Evolutionary conservation across 2,329 filamentous ascomycete species (phyloP), one percentile per base, ranked within the genome.

Genomic region (Sporothrix globosa): DNA sequence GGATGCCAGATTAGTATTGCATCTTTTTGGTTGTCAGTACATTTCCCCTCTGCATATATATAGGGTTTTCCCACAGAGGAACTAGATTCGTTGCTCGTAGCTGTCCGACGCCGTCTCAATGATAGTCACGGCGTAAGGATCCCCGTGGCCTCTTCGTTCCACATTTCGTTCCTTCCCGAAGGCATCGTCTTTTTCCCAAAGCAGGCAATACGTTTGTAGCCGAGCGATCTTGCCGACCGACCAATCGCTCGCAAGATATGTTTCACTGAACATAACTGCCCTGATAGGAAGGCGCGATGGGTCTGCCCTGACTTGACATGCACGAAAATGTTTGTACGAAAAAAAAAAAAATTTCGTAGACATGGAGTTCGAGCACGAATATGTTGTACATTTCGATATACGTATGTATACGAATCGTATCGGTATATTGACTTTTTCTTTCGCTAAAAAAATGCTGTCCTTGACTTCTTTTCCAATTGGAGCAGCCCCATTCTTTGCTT

Each of bases 251-350:
- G 58, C 58, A 46, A 17, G 13, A 34, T 24, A 63, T 27, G 58
- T 63, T 63, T 46, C 39, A 63, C 58, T 46, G 39, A 17, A 10
- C 41, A 19, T 21, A 44, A n/a, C n/a, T 58, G 58, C 34, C n/a
- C n/a, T 46, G 34, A 17, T 63, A 44, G 58, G 58, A 63, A 63
- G 39, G 58, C 58, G 41, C 58, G 21, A 27, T 21, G 58, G 58
- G 17, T 17, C 6, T 30, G 52, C 7, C 21, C 39, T 27, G 58
- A 46, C 39, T n/a, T 24, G 39, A 11, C 13, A 39, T 27, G 39
- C 39, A 11, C 44, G 48, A 50, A 44, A 46, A 46, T 4, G n/a
- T 19, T 39, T 13, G 13, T n/a, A n/a, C n/a, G n/a, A n/a, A n/a
- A n/a, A n/a, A n/a, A n/a, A n/a, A n/a, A n/a, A n/a, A n/a, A n/a